Evolutionary conservation across 2,329 filamentous ascomycete species (phyloP).

Genomic region (Geoglossum cookeanum): DNA sequence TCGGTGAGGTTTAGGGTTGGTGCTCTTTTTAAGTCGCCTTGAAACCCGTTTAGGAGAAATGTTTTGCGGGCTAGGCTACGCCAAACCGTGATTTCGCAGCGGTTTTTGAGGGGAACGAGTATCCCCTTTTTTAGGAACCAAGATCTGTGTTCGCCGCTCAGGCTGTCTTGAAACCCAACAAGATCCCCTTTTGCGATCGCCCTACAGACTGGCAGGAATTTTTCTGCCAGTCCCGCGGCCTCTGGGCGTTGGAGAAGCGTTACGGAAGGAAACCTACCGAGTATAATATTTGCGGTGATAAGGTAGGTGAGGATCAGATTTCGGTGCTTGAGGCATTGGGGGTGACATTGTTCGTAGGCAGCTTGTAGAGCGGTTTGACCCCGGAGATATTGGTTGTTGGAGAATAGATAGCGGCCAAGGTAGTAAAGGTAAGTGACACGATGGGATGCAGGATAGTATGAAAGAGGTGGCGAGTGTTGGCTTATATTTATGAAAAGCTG

Average conservation of each 20-base stretch:
- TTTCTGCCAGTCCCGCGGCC: constrained; percentile 40
- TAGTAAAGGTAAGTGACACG: constrained; percentile 90
- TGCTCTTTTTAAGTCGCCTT: constrained; percentile 42
- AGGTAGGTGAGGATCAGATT: constrained; percentile 67
- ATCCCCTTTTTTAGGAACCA: constrained; percentile 66
- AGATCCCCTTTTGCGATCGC: constrained; percentile 61
- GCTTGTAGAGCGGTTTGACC: constrained; percentile 57
- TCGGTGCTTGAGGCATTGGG: constrained; percentile 43
- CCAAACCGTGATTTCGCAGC: constrained; percentile 69
- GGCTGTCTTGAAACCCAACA: constrained; percentile 48
- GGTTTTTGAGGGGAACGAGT: constrained; percentile 54
- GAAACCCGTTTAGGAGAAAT: constrained; percentile 61
- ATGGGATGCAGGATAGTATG: constrained; percentile 67
- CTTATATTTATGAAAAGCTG: constrained; percentile 82
- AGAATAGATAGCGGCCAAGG: constrained; percentile 74
- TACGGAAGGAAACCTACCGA: constrained; percentile 62
- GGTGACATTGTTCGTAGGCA: constrained; percentile 59
- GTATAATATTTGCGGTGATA: constrained; percentile 61
- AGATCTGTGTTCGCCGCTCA: constrained; percentile 36
- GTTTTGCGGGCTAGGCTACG: constrained; percentile 59
- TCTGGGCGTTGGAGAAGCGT: constrained; percentile 51
- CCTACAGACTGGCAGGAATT: constrained; percentile 54
- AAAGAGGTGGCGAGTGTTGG: constrained; percentile 61
- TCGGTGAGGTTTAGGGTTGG: constrained; percentile 57
- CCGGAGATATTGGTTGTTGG: constrained; percentile 63